Conservation (phyloP, 345 rosid species). For the Nephelium lappaceum region DNA sequence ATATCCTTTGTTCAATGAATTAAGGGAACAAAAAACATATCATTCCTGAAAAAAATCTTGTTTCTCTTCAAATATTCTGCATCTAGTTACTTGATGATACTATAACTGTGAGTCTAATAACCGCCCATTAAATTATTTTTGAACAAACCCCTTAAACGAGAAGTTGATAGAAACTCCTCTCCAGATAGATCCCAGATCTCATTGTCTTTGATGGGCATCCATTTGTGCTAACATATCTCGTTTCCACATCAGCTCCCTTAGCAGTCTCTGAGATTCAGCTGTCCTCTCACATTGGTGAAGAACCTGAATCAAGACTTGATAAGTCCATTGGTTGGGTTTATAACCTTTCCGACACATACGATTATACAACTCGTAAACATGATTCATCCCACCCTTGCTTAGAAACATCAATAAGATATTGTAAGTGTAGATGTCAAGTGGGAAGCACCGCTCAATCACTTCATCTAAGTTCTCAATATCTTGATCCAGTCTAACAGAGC, state of each 20-base stretch:
- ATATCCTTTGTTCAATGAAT: conserved; percentile 6
- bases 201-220: neutral
- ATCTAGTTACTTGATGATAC: conserved; percentile 6
- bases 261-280: conserved; percentile 43
- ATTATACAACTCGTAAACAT: conserved; percentile 48
- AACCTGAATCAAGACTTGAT: conserved; percentile 41
- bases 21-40: neutral
- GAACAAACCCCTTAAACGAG: conserved; percentile 8
- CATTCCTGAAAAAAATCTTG: conserved; percentile 9
- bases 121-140: neutral
- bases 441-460: conserved; percentile 63
- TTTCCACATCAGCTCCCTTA: conserved; percentile 34
- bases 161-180: conserved; percentile 3
- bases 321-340: conserved; percentile 65
- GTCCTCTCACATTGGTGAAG: conserved; percentile 37
- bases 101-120: neutral
- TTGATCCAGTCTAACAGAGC: conserved; percentile 30
- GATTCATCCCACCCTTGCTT: conserved; percentile 35
- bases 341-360: conserved; percentile 56
- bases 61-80: conserved; percentile 11
- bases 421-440: conserved; percentile 54
- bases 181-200: neutral
- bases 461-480: conserved; percentile 50
- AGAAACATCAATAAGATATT: conserved; percentile 63
- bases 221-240: neutral